Base-by-base conservation (phyloP, 805 yeast species). In the Yarrowia sp. region DNA sequence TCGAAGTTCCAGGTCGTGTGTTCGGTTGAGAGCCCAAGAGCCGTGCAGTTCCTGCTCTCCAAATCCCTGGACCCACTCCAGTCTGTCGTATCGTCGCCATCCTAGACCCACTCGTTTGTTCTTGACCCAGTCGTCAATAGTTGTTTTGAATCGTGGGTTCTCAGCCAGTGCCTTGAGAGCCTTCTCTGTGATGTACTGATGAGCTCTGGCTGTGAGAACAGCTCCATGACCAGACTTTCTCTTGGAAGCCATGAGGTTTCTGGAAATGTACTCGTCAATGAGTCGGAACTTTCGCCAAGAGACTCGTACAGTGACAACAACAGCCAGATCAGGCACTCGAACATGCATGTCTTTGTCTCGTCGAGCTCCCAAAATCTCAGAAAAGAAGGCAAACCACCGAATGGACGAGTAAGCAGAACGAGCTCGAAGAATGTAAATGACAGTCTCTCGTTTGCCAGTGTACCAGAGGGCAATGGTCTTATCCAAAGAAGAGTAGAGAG, bases 31-130 rank as follows among this genome's bases (percentile, higher is more conserved):
- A 8, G 80, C 81, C 80, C 84, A 81, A 3, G 80, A 77, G 10
- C 83, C 81, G 38, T 80, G 80, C 16, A 87, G 69, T 8, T 83
- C 74, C 22, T 79, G 75, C 52, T 82, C 81, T 45, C 77, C 78
- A 26, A 81, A 80, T 16, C 84, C 86, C 67, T 83, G 77, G 10
- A 85, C 74, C 91, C 92, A 89, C 72, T 91, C 95, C 8, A 92
- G 74, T 53, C 93, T 79, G 76, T 92, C 97, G 75, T 88, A 90
- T 67, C 85, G 80, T 70, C 86, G 86, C 82, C 88, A 87, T 72
- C 84, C 88, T 74, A 83, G 82, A 69, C 89, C 90, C 75, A 75
- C 81, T 71, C 75, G 73, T 16, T 55, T 42, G n/a, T 68, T 67
- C 40, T 50, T 22, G 70, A 71, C 69, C 43, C 74, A 52, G 2